These are phyloP conservation scores for Hsuehochloa calcarea DNA, from an alignment of 176 grass and related monocot genomes.

Conservation along the genomic window DNA sequence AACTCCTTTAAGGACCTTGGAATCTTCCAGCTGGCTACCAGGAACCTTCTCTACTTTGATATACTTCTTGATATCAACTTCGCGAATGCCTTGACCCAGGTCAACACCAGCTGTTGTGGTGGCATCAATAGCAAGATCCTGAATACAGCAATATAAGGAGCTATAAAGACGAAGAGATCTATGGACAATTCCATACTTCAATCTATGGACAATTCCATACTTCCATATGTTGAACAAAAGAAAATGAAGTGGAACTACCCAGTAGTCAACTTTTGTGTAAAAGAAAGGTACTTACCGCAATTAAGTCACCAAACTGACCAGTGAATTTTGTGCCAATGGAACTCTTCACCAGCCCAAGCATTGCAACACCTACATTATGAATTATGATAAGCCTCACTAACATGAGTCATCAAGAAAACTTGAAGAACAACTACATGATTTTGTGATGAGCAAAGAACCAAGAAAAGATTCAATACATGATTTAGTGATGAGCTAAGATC, in stretches of 20 bases:
- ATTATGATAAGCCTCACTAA: not conserved
- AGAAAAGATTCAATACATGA: not conserved
- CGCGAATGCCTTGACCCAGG: slow-evolving; percentile 83
- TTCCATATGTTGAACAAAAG: not conserved
- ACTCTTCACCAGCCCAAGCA: slow-evolving; percentile 84
- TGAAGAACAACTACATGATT: not conserved
- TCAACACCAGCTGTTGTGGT: slow-evolving; percentile 88
- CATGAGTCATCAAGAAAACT: not conserved
- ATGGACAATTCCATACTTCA: not conserved
- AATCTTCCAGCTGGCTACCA: slow-evolving; percentile 90
- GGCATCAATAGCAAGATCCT: slow-evolving; percentile 98
- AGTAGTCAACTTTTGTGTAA: not conserved
- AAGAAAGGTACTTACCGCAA: slow-evolving; percentile 64
- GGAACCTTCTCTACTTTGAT: slow-evolving; percentile 98
- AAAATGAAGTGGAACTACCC: not conserved
- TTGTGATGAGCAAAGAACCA: not conserved
- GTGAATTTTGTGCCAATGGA: slow-evolving; percentile 98
- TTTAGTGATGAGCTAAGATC: too few species aligned
- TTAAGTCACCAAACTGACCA: slow-evolving; percentile 84
- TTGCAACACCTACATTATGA: slow-evolving; percentile 44
- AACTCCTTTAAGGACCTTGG: slow-evolving; percentile 85
- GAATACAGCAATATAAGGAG: slow-evolving; percentile 15
- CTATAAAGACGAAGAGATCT: not conserved
- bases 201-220: not conserved
- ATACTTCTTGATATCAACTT: slow-evolving; percentile 98